Percentiles rank a stretch among this genome's conserved stretches.
Conservation (phyloP, 768 basidiomycete genomes). For the Serendipita vermifera region DNA sequence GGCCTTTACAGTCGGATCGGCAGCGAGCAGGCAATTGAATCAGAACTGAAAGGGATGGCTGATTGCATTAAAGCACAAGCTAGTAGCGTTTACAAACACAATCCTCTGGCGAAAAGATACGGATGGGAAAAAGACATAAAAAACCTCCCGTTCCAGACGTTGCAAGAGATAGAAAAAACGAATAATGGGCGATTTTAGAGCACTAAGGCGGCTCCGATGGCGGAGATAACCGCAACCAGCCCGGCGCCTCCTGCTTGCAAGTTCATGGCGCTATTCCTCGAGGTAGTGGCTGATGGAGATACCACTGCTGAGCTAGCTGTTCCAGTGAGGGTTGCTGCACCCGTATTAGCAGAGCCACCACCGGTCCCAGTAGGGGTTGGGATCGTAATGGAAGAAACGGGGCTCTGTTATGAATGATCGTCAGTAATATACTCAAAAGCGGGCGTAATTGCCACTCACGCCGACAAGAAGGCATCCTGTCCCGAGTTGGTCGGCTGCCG, state of each 20-base stretch:
- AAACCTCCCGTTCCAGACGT: too few relatives aligned
- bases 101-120: too few relatives aligned
- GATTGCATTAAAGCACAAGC: too few relatives aligned
- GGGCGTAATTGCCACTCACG: neutral
- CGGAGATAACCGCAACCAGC: neutral
- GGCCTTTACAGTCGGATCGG: too few relatives aligned
- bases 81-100: too few relatives aligned
- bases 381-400: neutral
- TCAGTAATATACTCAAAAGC: neutral
- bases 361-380: neutral
- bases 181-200: neutral
- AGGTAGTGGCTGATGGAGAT: neutral
- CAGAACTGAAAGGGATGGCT: too few relatives aligned
- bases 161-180: neutral
- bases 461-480: slow-evolving; percentile 8
- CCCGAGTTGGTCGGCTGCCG: neutral
- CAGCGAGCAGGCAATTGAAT: too few relatives aligned
- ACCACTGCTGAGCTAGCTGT: neutral
- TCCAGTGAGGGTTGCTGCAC: neutral
- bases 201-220: neutral
- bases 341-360: neutral
- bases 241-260: neutral
- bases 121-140: too few relatives aligned
- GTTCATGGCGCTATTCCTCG: neutral
- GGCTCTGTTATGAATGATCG: neutral